phyloP scores from a whole-genome alignment of 2,329 filamentous ascomycete species.

The Alternaria arborescens region DNA sequence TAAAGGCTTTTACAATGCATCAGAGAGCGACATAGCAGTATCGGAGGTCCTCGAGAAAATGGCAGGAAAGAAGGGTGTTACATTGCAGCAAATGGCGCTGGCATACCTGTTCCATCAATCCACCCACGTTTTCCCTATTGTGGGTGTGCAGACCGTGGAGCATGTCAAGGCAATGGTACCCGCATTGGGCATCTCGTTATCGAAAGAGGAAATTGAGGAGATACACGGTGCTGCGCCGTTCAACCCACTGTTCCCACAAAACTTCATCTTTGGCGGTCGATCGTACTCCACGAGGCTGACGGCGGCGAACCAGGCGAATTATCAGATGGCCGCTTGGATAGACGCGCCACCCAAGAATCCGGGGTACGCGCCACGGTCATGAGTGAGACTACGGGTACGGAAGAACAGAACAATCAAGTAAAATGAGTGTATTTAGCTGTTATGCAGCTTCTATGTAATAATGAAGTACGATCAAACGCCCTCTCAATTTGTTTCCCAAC shows the following conservation, averaged over 20 bases:
- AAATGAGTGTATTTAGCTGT: conserved; percentile 9
- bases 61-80: neutral
- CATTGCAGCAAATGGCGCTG: conserved; percentile 5
- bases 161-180: conserved; percentile 62
- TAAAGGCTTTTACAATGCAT: neutral
- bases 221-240: neutral
- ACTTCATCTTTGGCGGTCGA: neutral
- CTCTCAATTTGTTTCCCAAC: neutral
- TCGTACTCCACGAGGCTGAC: neutral
- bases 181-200: neutral
- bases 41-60: conserved; percentile 18
- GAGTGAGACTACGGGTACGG: neutral
- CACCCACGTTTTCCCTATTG: conserved; percentile 75
- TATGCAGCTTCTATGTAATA: conserved; percentile 6
- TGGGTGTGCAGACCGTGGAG: conserved; percentile 73
- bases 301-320: neutral
- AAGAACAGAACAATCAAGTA: neutral
- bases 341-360: neutral
- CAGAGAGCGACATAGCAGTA: neutral
- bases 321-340: neutral
- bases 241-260: neutral
- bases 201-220: neutral
- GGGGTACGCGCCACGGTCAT: neutral
- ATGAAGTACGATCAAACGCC: neutral
- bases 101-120: conserved; percentile 41